Percentiles rank a stretch among this genome's conserved stretches.
Evolutionary conservation across 768 basidiomycete species (phyloP).

Genomic region (Auricularia heimuer): DNA sequence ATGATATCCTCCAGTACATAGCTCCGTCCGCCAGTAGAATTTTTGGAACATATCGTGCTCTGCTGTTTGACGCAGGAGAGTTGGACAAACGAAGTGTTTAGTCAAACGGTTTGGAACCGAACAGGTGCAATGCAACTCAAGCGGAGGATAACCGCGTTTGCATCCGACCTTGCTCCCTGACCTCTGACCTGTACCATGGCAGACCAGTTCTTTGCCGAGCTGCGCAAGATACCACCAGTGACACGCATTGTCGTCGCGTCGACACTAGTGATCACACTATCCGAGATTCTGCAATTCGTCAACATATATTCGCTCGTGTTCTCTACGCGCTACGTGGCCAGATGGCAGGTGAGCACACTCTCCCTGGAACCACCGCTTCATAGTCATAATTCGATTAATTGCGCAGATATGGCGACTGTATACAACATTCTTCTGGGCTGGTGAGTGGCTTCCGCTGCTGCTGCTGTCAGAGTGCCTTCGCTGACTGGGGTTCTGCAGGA

Average conservation of each 20-base stretch:
- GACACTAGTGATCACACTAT: slow-evolving; percentile 48
- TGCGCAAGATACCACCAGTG: slow-evolving; percentile 76
- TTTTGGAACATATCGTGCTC: too few relatives aligned
- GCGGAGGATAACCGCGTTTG: too few relatives aligned
- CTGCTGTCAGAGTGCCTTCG: not conserved
- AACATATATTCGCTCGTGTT: slow-evolving; percentile 48
- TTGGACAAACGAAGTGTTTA: too few relatives aligned
- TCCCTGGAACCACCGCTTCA: not conserved
- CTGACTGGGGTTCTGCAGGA: slow-evolving; percentile 21
- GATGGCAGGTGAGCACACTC: slow-evolving; percentile 40
- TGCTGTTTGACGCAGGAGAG: too few relatives aligned
- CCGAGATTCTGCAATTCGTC: slow-evolving; percentile 46
- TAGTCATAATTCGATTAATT: not conserved
- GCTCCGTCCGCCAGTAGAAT: too few relatives aligned
- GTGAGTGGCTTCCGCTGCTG: slow-evolving; percentile 23
- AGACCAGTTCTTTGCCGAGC: slow-evolving; percentile 29
- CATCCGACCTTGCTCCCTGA: too few relatives aligned
- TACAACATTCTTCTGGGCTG: slow-evolving; percentile 66
- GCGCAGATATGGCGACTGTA: slow-evolving; percentile 61
- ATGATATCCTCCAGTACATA: too few relatives aligned
- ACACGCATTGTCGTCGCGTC: slow-evolving; percentile 62
- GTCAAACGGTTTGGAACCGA: too few relatives aligned
- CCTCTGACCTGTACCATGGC: not conserved
- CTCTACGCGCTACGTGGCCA: slow-evolving; percentile 33
- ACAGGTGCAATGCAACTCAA: too few relatives aligned